Evolutionary conservation across 257 asterid species (phyloP), one percentile per base, ranked within the genome.

Genomic region (Ballota nigra): DNA sequence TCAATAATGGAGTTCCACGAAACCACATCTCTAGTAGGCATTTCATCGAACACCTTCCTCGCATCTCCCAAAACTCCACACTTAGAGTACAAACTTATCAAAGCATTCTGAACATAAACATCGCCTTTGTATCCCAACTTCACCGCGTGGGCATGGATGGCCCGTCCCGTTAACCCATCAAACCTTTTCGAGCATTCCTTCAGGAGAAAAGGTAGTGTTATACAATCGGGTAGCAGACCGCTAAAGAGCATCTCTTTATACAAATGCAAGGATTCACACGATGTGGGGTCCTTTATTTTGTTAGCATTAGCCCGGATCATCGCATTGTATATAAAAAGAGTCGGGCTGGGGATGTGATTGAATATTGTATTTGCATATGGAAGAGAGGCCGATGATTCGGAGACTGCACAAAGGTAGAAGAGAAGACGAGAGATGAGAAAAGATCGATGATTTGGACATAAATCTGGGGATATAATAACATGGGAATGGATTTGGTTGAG

Each of bases 1-100:
- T 77, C 73, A 38, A 87, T 70, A 12, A 89, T 64, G 26, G 90
- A 77, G 62, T 89, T 92, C 96, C 97, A 92, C 0, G 97, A 92
- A 75, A 92, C 96, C 69, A 87, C 79, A 66, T 89, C 97, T 70
- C 81, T 81, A 15, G 73, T 53, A 5, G 80, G 38, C 92, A 92
- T 92, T 87, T 63, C 91, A 70, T 87, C 93, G 31, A 91, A 91
- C 80, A 91, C 87, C 84, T 53, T 86, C 83, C 77, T 15, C 11
- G 96, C 97, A 78, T 82, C 86, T 11, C 18, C 72, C 76, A 82
- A 59, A 51, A 69, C 49, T 72, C 89, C 85, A 67, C 88, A 74
- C 23, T 85, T 89, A 0, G 81, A 64, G 40, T 92, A 92, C 75
- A 86, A 23, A 77, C 70, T 67, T 13, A 92, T 82, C 83, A 89